Percentiles rank a stretch among this genome's conserved stretches.
These are phyloP conservation scores for Gamsiella multidivaricata DNA, from an alignment of 192 early-diverging fungal species.

Conservation along the genomic window DNA sequence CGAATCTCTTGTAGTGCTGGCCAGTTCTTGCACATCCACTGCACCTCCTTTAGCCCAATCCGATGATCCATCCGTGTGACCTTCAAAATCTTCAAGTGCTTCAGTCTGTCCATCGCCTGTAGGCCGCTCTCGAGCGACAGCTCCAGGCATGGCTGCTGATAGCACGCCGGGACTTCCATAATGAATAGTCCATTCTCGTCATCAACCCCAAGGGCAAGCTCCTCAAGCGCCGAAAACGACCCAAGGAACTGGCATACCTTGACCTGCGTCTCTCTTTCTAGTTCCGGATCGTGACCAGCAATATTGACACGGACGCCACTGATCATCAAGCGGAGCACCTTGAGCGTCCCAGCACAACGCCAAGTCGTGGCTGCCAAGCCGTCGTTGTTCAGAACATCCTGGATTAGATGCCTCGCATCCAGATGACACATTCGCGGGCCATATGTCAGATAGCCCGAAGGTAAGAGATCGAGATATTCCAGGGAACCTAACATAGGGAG, in stretches of 20 bases:
- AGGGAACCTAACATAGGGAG: too few species aligned
- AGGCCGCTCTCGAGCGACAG: constrained; percentile 13
- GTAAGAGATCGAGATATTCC: too few species aligned
- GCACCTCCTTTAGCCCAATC: constrained; percentile 4
- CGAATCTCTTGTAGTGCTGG: too few species aligned
- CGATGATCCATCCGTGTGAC: constrained; percentile 15
- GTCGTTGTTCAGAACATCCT: too few species aligned
- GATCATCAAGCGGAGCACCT: not conserved
- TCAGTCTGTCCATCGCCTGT: not conserved
- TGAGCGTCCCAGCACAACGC: not conserved
- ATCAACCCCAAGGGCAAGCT: constrained; percentile 4
- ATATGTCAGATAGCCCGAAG: too few species aligned
- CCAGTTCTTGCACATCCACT: too few species aligned
- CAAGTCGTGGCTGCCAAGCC: not conserved
- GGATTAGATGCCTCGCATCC: too few species aligned
- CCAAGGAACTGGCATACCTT: constrained; percentile 2
- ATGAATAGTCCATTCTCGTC: not conserved
- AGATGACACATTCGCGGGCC: not conserved
- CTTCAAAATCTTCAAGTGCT: constrained; percentile 7
- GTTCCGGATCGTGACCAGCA: not conserved
- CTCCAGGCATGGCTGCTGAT: not conserved
- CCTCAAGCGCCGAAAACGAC: constrained; percentile 1
- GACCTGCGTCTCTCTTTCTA: not conserved
- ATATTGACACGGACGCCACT: not conserved
- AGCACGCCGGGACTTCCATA: not conserved